Evolutionary conservation across 805 yeast genomes (phyloP).

Genomic region (Myxozyma udenii): DNA sequence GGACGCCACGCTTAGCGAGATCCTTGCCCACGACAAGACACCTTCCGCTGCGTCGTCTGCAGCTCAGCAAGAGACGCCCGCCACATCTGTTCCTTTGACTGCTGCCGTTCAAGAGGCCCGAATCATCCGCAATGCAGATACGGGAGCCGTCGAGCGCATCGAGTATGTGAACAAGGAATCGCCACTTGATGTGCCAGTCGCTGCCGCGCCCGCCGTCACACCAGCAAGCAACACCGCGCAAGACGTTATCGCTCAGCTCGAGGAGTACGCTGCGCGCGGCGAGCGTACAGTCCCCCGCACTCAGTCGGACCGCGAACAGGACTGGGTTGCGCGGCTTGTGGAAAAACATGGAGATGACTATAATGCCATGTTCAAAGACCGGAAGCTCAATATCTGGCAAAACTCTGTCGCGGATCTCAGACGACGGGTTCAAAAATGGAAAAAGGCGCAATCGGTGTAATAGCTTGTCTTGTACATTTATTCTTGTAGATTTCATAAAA

Average conservation of each 20-base stretch:
- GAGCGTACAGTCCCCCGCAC: constrained; percentile 47
- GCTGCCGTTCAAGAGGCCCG: constrained; percentile 5
- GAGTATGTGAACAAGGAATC: constrained; percentile 52
- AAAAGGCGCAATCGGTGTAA: not conserved
- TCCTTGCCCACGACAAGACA: too few relatives aligned
- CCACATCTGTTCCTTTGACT: not conserved
- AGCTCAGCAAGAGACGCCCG: not conserved
- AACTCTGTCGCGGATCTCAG: constrained; percentile 81
- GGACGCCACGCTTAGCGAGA: constrained; percentile 48
- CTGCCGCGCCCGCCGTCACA: constrained; percentile 32
- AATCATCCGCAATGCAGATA: constrained; percentile 14
- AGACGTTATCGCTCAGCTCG: constrained; percentile 66
- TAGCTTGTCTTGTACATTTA: too few relatives aligned
- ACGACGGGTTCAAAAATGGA: constrained; percentile 58
- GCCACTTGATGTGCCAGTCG: constrained; percentile 34
- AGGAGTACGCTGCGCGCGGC: constrained; percentile 51
- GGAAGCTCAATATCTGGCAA: constrained; percentile 44
- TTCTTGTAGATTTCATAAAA: too few relatives aligned
- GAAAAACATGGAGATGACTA: constrained; percentile 85
- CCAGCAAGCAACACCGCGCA: constrained; percentile 37
- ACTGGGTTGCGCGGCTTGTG: constrained; percentile 63
- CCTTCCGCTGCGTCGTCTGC: too few relatives aligned
- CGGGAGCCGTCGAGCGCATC: constrained; percentile 30
- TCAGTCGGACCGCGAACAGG: constrained; percentile 69
- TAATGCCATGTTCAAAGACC: constrained; percentile 89